Base-by-base conservation (phyloP, 1,284 basidiomycete species). In the Coniophora puteana region DNA sequence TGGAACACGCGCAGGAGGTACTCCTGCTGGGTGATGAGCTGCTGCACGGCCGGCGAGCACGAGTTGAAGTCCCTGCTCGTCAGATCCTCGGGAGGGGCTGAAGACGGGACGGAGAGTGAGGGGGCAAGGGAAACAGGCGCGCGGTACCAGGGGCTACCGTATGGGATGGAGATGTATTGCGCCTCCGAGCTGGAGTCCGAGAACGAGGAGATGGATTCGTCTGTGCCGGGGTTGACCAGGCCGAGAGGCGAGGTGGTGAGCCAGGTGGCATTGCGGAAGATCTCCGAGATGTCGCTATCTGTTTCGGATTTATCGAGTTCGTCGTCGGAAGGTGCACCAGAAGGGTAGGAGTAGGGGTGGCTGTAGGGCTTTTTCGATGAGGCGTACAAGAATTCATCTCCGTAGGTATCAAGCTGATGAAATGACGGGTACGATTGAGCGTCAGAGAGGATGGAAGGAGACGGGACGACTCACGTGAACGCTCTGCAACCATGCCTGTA, bases 121-220 rank as follows among this genome's bases (percentile, higher is more conserved):
- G 50, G 52, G 36, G 46, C 49, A 12, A 39, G 36, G 18, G 54
- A 43, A 38, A 14, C 22, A 11, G 51, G 50, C 31, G 11, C 45
- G 25, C 47, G 61, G 38, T 58, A 62, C 58, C 61, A 63, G 6
- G 54, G 61, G 13, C 52, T 62, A 35, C 52, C 60, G 27, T 33
- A 46, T 23, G 61, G 52, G 36, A 60, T 61, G 21, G 45, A 46
- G 44, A 60, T 43, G 31, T 61, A 62, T 40, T 60, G 58, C 2
- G 41, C 21, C 20, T 16, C 16, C 4, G 49, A 49, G 23, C 54
- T 29, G 24, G 24, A 45, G 25, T 50, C 47, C 23, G 58, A 51
- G 16, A 40, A 26, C 21, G 49, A 43, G 8, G 49, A 55, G 3
- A 43, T 49, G 4, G 54, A 51, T 25, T 52, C 53, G 20, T 54